Conservation (phyloP, 1,284 basidiomycete species). For the Ganoderma multipileum region DNA sequence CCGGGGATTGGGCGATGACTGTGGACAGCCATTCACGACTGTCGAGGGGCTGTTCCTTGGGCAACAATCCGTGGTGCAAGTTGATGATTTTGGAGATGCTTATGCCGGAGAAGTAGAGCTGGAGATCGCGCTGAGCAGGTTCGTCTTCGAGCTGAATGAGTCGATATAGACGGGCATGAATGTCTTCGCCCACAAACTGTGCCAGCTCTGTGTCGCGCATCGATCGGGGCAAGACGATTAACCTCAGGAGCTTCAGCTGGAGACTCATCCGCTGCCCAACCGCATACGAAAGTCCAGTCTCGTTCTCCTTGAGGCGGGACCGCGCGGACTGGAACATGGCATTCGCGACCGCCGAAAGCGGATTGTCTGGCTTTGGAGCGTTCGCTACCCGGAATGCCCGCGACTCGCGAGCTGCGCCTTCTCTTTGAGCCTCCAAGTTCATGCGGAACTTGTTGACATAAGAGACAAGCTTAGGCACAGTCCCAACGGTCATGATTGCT, state of each 20-base stretch:
- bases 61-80: conserved; percentile 52
- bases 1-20: conserved; percentile 62
- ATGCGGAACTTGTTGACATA: conserved; percentile 77
- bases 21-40: conserved; percentile 60
- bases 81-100: conserved; percentile 74
- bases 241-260: conserved; percentile 61
- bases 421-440: conserved; percentile 75
- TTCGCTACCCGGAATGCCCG: conserved; percentile 72
- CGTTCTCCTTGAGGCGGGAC: conserved; percentile 69
- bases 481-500: conserved; percentile 74
- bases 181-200: conserved; percentile 68
- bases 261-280: conserved; percentile 79
- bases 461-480: conserved; percentile 75
- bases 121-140: conserved; percentile 65
- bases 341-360: conserved; percentile 82
- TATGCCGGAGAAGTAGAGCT: conserved; percentile 76
- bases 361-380: conserved; percentile 73
- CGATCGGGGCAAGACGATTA: conserved; percentile 78
- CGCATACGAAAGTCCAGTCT: conserved; percentile 61
- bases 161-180: conserved; percentile 73
- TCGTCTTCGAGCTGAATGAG: conserved; percentile 56
- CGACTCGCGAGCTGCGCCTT: conserved; percentile 77
- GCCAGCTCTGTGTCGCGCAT: conserved; percentile 78
- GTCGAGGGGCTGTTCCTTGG: conserved; percentile 47
- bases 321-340: conserved; percentile 82